Evolutionary conservation across 257 asterid species (phyloP), one percentile per base, ranked within the genome.

Genomic region (Solanum sejunctum): DNA sequence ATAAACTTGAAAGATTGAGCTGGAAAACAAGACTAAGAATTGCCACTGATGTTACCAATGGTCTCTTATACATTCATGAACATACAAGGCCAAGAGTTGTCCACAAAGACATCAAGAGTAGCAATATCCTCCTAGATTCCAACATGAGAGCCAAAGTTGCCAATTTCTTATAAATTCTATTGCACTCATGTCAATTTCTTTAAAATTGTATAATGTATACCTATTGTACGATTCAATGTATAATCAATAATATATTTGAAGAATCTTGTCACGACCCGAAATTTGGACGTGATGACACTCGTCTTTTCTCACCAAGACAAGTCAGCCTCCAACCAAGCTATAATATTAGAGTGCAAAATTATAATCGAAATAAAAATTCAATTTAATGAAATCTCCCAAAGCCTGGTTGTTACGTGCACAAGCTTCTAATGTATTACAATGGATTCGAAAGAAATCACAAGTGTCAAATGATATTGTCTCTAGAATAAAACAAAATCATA

Each of bases 21-120:
- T 95, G 99, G 99, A 94, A 90, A 88, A 84, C 97, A 51, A 86
- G 99, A 87, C 86, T 95, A 66, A 86, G 94, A 43, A 89, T 93
- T 6, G 97, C 95, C 58, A 91, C 91, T 1, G 99, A 97, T 64
- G 93, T 97, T 6, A 98, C 99, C 16, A 97, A 95, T 81, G 97
- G 98, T 49, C 98, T 95, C 3, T 98, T 95, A 64, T 95, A 97
- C 92, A 94, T 97, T 85, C 99, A 95, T 81, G 99, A 97, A 85
- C 99, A 97, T 91, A 97, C 99, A 8, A 88, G 98, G 84, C 98
- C 99, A 6, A 89, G 84, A 39, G 99, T 97, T 45, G 99, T 97
- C 71, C 99, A 97, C 87, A 97, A 94, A 87, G 99, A 97, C 91
- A 90, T 97, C 86, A 97, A 97, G 84, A 92, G 87, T 88, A 94